Base-by-base conservation (phyloP, 768 basidiomycete genomes). In the Serpula lacrymans region DNA sequence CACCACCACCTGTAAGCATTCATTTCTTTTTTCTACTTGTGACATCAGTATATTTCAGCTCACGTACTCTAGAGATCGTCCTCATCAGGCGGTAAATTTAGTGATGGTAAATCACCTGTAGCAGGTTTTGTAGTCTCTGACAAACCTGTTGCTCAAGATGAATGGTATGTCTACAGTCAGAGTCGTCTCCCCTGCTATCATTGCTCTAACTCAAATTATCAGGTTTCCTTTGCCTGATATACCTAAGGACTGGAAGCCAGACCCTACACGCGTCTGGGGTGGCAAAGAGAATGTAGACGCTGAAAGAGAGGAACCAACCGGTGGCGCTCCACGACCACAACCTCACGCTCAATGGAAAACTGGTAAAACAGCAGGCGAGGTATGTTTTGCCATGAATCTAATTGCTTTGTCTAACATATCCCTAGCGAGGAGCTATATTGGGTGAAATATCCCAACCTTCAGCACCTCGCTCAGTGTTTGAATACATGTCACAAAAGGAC, bases 401-500 rank as follows among this genome's bases (percentile, higher is more conserved):
- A 37, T 22, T 36, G 9, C 24, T 9, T 7, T 4, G 28, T 36
- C 43, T 47, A 6, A 64, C n/a, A 29, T 10, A 27, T 28, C 18
- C 22, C 22, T 47, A 97, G 93, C 78, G 96, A 37, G 95, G 92
- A 20, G 64, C 74, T 1, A 69, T 86, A 14, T 70, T 98, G 0
- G 94, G 94, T 39, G 96, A 98, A 63, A 78, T 77, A 8, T 80
- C 80, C 9, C 68, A 88, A 9, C 73, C 81, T 10, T 64, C 80
- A 3, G 76, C 74, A 11, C 78, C 87, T 2, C 80, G 80, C 9
- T 97, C 95, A 0, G 78, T 99, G 12, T 97, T 95, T 58, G 94
- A 98, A 32, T 98, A 82, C 58, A 80, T 98, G 58, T 95, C 96
- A 1, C 78, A 85, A 48, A 94, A 93, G 53, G 91, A 95, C 53